Evolutionary conservation across 179 eudicot species (phyloP), one percentile per base, ranked within the genome.

Genomic region (Beta macrorhiza): DNA sequence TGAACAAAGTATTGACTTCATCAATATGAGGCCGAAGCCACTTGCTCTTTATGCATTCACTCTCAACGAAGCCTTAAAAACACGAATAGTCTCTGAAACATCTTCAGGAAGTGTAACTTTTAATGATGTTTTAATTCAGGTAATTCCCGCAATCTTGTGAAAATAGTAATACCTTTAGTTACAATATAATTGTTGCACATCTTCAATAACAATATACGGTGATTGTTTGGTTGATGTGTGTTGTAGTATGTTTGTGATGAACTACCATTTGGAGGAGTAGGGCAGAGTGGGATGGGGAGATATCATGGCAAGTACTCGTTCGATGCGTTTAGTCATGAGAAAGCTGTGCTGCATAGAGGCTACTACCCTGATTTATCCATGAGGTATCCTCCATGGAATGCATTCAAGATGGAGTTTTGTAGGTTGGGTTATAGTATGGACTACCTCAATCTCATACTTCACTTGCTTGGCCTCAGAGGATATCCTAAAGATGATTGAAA

Each of bases 241-340:
- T 85, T 76, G 84, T 89, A 95, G 99, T 95, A 78, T 67, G 12
- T 91, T 56, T 92, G 98, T 65, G 99, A 95, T 42, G 78, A 63
- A 7, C 78, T 95, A 52, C 99, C 99, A 17, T 95, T 95, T 62
- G 99, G 97, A 83, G 99, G 99, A 22, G 98, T 96, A 11, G 99
- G 98, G 53, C 85, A 82, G 17, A 94, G 98, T 42, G 98, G 98
- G 37, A 88, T 91, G 61, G 98, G 98, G 20, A 90, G 92, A 76
- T 94, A 93, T 84, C 98, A 94, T 67, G 99, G 99, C 58, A 96
- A 96, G 88, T 91, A 86, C 87, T 86, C 99, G 0, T 96, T 96
- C 63, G 99, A 96, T 16, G 84, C 93, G 0, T 96, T 96, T 83
- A 94, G 95, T 88, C 97, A 96, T 69, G 98, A 92, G 78, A 96